Base-by-base conservation (phyloP, 202 grass and related monocot genomes). In the Carex arenaria region DNA sequence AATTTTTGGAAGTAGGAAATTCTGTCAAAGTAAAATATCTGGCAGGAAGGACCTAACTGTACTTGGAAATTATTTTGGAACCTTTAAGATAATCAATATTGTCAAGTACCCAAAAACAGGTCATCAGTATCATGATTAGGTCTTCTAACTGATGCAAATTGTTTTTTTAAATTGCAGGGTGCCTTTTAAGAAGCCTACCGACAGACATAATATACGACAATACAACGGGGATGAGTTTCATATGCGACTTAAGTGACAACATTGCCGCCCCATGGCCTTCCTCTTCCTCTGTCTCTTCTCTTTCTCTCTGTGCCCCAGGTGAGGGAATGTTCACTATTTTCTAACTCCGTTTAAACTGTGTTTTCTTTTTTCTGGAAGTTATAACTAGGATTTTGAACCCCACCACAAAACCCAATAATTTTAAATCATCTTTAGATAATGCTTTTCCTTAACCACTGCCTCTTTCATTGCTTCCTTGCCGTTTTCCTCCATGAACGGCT, bases 201-300 rank as follows among this genome's bases (percentile, higher is more conserved):
- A 89, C 90, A 7, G 95, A 98, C 85, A 98, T 98, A 83, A 82
- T 86, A 57, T 91, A 91, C 28, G 95, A 98, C 83, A 98, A 95
- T 77, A 31, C 82, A 79, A 91, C 95, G 3, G 95, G 95, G 60
- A 92, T 98, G 82, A 98, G 95, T 85, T 98, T 98, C 76, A 94
- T 86, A 14, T 98, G 95, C 5, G 95, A 98, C 80, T 91, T 98
- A 78, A 98, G 92, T 45, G 95, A 98, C 23, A 98, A 98, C 80
- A 98, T 98, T 83, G 92, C 89, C 79, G 95, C 95, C 43, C 95
- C 95, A 77, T 98, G 95, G 95, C 95, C 95, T 31, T 94, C 94
- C n/a, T 98, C 95, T 2, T 98, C 95, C 4, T 93, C 95, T 72
- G 80, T 94, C 78, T 93, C 94, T 59, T 94, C 95, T 54, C 91